A percentile compares a stretch with the other conserved stretches of the same genome.
These are phyloP conservation scores for Cinchona pubescens DNA, from an alignment of 257 asterid species.

Conservation along the genomic window DNA sequence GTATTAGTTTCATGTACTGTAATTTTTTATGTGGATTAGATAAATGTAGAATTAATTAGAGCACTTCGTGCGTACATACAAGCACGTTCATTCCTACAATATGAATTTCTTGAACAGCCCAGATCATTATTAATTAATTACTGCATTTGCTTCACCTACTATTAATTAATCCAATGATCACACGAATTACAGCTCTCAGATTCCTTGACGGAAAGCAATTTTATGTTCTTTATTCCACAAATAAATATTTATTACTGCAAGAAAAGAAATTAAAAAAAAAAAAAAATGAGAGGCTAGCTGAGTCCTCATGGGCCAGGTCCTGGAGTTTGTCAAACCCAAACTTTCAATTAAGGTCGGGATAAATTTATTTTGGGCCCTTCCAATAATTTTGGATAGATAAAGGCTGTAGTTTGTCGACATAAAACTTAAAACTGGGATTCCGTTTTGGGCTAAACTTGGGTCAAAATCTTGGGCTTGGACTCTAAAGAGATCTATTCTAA, in stretches of 20 bases:
- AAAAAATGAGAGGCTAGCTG: background rate
- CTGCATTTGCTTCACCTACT: background rate
- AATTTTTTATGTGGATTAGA: background rate
- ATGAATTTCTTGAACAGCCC: background rate
- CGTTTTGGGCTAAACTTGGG: background rate
- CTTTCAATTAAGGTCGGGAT: too few relatives aligned
- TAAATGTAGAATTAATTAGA: too few relatives aligned
- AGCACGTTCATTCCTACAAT: background rate
- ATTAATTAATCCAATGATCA: background rate
- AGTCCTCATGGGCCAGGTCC: background rate
- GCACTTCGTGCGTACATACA: background rate
- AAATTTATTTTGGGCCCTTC: background rate
- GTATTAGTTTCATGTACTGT: background rate
- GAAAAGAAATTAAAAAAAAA: too few relatives aligned
- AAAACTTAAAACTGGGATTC: too few relatives aligned
- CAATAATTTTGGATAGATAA: too few relatives aligned
- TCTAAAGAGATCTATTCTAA: too few relatives aligned
- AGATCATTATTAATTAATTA: too few relatives aligned
- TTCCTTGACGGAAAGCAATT: background rate
- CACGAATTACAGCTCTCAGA: background rate
- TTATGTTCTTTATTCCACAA: background rate
- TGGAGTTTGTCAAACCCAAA: background rate
- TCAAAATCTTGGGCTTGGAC: background rate
- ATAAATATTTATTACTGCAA: background rate
- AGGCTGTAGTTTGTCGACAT: fast-evolving